Evolutionary conservation across 352 stramenopile genomes (phyloP).

Genomic region (Phytopythium mirpurense): DNA sequence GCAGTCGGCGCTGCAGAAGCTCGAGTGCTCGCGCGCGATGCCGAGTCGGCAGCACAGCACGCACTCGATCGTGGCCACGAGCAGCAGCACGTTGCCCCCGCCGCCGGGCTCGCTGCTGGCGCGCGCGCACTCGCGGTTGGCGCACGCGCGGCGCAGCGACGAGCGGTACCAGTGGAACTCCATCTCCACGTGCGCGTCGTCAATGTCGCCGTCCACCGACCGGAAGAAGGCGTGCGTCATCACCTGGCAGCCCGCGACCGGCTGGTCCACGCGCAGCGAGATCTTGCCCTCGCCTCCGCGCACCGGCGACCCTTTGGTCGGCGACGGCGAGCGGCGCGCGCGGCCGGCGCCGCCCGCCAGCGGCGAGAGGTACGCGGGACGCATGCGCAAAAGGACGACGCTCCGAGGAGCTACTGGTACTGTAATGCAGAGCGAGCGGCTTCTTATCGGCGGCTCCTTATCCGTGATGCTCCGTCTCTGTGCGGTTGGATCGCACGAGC

Average conservation of each 20-base stretch:
- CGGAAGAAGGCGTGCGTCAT: conserved; percentile 80
- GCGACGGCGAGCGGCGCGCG: conserved; percentile 24
- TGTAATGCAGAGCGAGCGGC: no score
- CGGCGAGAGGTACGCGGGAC: conserved; percentile 22
- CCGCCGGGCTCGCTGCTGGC: conserved; percentile 36
- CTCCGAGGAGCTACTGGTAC: no score
- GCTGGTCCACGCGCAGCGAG: conserved; percentile 70
- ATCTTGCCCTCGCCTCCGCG: conserved; percentile 67
- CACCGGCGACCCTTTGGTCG: conserved; percentile 48
- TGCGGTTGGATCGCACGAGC: no score
- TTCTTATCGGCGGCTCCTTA: no score
- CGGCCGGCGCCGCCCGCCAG: conserved; percentile 13
- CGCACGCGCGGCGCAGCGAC: conserved; percentile 45
- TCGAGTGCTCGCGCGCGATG: conserved; percentile 59
- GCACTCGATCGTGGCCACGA: conserved; percentile 70
- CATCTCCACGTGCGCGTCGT: conserved; percentile 66
- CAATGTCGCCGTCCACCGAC: conserved; percentile 58
- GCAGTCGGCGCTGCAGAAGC: conserved; percentile 65
- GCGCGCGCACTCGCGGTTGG: conserved; percentile 52
- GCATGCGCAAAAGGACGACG: conserved; percentile 13
- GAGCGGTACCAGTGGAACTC: conserved; percentile 69
- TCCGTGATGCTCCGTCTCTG: no score
- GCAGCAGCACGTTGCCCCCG: conserved; percentile 62
- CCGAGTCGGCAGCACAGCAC: conserved; percentile 60
- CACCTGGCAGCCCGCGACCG: conserved; percentile 59